These are phyloP conservation scores for Waitea zeae DNA, from an alignment of 1,284 basidiomycete genomes.

Conservation along the genomic window DNA sequence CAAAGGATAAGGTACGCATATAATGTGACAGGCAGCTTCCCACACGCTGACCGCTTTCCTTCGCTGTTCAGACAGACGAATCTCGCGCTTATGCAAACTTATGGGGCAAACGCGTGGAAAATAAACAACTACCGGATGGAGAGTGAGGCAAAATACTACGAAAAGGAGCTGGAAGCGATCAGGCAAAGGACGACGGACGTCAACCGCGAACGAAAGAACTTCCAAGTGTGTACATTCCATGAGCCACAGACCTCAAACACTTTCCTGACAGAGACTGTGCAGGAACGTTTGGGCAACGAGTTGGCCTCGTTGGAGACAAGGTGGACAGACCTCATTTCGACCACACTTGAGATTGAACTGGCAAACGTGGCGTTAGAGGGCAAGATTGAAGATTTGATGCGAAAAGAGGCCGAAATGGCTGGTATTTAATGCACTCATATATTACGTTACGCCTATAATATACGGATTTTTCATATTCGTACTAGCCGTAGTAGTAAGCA, in stretches of 20 bases:
- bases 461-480: too few species aligned
- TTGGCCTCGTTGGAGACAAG: slow-evolving; percentile 65
- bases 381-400: slow-evolving; percentile 44
- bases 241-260: background rate
- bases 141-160: slow-evolving; percentile 56
- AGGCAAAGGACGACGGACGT: slow-evolving; percentile 66
- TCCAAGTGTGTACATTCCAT: slow-evolving; percentile 32
- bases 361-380: slow-evolving; percentile 75
- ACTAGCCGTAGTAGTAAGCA: too few species aligned
- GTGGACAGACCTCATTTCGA: slow-evolving; percentile 83
- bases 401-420: slow-evolving; percentile 39
- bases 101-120: slow-evolving; percentile 84
- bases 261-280: slow-evolving; percentile 1
- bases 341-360: slow-evolving; percentile 79
- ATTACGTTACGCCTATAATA: too few species aligned
- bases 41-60: slow-evolving; percentile 3
- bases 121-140: slow-evolving; percentile 83
- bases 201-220: slow-evolving; percentile 76
- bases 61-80: slow-evolving; percentile 58
- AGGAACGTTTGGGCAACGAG: slow-evolving; percentile 58
- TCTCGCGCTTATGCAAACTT: slow-evolving; percentile 68
- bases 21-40: slow-evolving; percentile 2
- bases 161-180: slow-evolving; percentile 53
- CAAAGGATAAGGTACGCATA: slow-evolving; percentile 62
- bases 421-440: slow-evolving; percentile 15